Evolutionary conservation across 106 monocot species (phyloP).

Genomic region (Phalaenopsis aphrodite): DNA sequence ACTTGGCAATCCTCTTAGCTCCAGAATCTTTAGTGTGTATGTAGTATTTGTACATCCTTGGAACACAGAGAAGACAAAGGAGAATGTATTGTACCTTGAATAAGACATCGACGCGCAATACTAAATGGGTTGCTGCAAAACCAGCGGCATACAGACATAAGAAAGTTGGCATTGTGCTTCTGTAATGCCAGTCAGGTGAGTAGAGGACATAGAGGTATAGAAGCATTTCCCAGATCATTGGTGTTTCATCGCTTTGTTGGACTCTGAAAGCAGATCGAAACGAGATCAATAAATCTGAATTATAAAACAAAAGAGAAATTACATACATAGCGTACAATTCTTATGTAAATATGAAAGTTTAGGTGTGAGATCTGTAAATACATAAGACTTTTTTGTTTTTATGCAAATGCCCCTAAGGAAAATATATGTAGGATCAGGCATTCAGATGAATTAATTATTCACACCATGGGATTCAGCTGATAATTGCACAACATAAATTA

Average conservation of each 20-base stretch:
- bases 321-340: too few species aligned
- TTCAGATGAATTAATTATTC: too few species aligned
- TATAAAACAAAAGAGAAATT: not conserved
- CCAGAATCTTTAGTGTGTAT: slow-evolving; percentile 66
- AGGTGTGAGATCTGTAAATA: too few species aligned
- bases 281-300: not conserved
- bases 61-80: slow-evolving; percentile 73
- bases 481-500: too few species aligned
- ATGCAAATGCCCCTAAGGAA: too few species aligned
- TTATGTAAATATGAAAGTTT: too few species aligned
- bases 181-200: slow-evolving; percentile 85
- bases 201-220: slow-evolving; percentile 80
- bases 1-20: slow-evolving; percentile 62
- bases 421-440: too few species aligned
- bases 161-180: slow-evolving; percentile 84
- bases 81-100: slow-evolving; percentile 70
- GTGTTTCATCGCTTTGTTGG: slow-evolving; percentile 84
- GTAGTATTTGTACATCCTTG: slow-evolving; percentile 95
- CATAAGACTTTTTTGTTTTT: too few species aligned
- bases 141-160: slow-evolving; percentile 62
- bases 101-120: slow-evolving; percentile 32
- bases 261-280: slow-evolving; percentile 29
- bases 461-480: too few species aligned
- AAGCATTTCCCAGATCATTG: slow-evolving; percentile 92
- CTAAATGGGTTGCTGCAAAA: slow-evolving; percentile 48